These are phyloP conservation scores for Chaetomium fimeti DNA, from an alignment of 495 filamentous ascomycete species.

Conservation along the genomic window DNA sequence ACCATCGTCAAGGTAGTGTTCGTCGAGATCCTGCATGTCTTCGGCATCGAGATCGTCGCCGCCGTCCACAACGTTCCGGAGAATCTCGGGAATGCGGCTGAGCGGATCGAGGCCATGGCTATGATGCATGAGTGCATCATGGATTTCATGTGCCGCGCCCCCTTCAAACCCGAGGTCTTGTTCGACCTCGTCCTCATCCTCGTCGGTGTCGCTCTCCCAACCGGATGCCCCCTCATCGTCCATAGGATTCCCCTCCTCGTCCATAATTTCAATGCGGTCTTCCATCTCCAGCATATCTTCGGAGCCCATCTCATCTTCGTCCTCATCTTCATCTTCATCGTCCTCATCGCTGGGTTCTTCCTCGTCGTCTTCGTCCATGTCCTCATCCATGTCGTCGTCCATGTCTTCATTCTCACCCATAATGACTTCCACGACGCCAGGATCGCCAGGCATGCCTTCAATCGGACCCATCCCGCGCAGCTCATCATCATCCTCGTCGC, in stretches of 20 bases:
- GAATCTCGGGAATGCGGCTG: conserved; percentile 53
- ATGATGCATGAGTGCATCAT: conserved; percentile 42
- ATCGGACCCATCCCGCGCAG: conserved; percentile 74
- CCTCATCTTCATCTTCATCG: conserved; percentile 53
- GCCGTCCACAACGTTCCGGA: conserved; percentile 61
- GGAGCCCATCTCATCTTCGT: conserved; percentile 50
- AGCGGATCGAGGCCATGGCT: conserved; percentile 46
- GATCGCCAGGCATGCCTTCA: conserved; percentile 79
- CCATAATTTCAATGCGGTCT: conserved; percentile 56
- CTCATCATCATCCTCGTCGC: conserved; percentile 89
- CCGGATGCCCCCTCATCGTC: conserved; percentile 52
- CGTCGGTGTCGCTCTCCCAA: conserved; percentile 60
- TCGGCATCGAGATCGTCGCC: conserved; percentile 63
- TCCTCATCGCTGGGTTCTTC: conserved; percentile 53
- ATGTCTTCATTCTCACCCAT: conserved; percentile 67
- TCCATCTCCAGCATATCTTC: conserved; percentile 54
- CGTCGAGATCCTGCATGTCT: conserved; percentile 43
- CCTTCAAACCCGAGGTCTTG: conserved; percentile 52
- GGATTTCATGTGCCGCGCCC: conserved; percentile 45
- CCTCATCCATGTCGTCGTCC: conserved; percentile 63
- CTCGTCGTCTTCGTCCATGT: conserved; percentile 66
- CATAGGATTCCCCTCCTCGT: conserved; percentile 52
- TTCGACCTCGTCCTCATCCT: conserved; percentile 55
- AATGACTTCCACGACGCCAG: conserved; percentile 76
- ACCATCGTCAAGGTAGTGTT: conserved; percentile 67